Base-by-base conservation (phyloP, 1,139 yeast genomes). In the Debaryomyces nepalensis region DNA sequence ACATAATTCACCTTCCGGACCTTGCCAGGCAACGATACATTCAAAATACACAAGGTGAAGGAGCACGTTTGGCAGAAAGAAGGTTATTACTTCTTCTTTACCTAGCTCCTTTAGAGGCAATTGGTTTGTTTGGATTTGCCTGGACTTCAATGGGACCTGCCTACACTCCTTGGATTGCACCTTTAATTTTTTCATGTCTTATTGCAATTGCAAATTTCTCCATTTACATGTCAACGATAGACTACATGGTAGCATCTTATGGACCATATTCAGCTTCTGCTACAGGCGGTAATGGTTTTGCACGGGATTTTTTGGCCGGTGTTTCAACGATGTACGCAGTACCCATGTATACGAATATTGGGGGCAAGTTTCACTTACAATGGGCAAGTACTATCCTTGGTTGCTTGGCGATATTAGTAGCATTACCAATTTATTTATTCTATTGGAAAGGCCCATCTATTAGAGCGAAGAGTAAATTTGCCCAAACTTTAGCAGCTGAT, bases 231-330 rank as follows among this genome's bases (percentile, higher is more conserved):
- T 57, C 68, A 10, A 65, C 71, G 18, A 63, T 66, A 39, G 69
- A 65, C 49, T 65, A 63, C 44, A 63, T 65, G 70, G 57, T 65
- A 30, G 64, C 64, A 3, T 64, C 68, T 12, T 66, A 66, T 42
- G 68, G 69, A 4, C 65, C 64, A 15, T 64, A 64, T 47, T 59
- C 69, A 29, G 68, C 71, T 2, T 65, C 70, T n/a, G 70, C 71
- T 5, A 66, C 72, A 4, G 70, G 71, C n/a, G 72, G 72, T 32
- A 66, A 66, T 44, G 72, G 69, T 10, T 64, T 64, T 45, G 65
- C 72, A 11, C 52, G 71, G 45, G 72, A 66, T 44, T 58, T 65
- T 36, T 51, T 66, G 39, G 70, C 70, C 1, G 72, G 72, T 48
- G 48, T 66, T 33, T 54, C 66, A 2, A 60, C 70, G 19, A 62